Evolutionary conservation across 2,329 filamentous ascomycete species (phyloP).

Genomic region (Aurifilum marmelostoma): DNA sequence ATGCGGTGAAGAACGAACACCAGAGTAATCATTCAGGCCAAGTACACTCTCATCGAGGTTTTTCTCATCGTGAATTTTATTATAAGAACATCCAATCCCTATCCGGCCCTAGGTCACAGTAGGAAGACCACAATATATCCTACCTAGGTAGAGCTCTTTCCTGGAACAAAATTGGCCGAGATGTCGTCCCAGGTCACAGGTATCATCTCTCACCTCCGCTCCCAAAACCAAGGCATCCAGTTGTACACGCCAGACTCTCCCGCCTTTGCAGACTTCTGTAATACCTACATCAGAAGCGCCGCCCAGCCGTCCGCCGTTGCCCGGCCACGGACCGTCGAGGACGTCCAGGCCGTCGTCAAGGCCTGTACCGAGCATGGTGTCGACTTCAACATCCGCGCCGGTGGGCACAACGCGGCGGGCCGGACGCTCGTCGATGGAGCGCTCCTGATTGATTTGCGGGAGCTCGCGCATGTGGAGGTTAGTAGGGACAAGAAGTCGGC

Average conservation of each 20-base stretch:
- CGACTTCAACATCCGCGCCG: conserved; percentile 15
- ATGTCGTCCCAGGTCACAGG: background rate
- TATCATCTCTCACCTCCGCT: background rate
- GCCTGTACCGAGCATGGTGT: conserved; percentile 4
- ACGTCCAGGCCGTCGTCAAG: conserved; percentile 13
- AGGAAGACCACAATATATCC: background rate
- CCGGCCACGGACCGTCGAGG: conserved; percentile 9
- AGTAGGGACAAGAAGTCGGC: conserved; percentile 34
- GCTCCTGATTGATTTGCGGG: conserved; percentile 18
- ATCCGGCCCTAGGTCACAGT: background rate
- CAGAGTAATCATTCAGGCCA: background rate
- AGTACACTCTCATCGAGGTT: background rate
- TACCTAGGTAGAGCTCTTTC: no score
- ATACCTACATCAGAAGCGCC: background rate
- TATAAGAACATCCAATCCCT: background rate
- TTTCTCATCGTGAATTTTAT: no score
- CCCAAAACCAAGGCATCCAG: background rate
- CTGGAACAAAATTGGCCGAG: background rate
- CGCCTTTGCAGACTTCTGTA: background rate
- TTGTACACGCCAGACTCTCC: background rate
- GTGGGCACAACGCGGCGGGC: conserved; percentile 15
- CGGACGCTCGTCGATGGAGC: conserved; percentile 3
- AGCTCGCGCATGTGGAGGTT: conserved; percentile 14
- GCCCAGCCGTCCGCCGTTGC: conserved; percentile 13
- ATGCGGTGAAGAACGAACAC: background rate